A percentile compares a stretch with the other conserved stretches of the same genome.
These are phyloP conservation scores for Ceratocystis papillata DNA, from an alignment of 2,329 filamentous ascomycete species.

Conservation along the genomic window DNA sequence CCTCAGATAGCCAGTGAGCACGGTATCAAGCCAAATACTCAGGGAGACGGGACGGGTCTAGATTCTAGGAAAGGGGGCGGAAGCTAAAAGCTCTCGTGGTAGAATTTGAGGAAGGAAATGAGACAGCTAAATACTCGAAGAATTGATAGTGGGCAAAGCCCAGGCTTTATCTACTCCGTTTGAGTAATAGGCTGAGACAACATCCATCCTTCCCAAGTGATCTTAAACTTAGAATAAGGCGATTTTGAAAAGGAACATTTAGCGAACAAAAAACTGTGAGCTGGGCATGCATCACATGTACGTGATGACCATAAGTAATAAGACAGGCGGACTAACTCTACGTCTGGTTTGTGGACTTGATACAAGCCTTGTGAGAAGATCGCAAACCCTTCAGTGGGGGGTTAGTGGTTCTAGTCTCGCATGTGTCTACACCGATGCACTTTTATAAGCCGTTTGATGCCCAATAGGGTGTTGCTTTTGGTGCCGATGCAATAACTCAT, in stretches of 20 bases:
- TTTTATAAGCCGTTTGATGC: constrained; percentile 9
- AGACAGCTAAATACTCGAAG: background rate
- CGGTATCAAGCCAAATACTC: no score
- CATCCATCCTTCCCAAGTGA: background rate
- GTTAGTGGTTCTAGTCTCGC: background rate
- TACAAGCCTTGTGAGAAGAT: background rate
- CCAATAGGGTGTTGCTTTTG: constrained; percentile 19
- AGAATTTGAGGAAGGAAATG: background rate
- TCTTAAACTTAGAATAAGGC: background rate
- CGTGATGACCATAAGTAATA: constrained; percentile 18
- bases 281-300: constrained; percentile 22
- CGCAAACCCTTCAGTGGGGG: background rate
- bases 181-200: background rate
- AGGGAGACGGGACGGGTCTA: background rate
- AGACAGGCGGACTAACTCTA: constrained; percentile 5
- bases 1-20: background rate
- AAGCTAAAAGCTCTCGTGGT: background rate
- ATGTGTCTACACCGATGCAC: background rate
- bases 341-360: background rate
- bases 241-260: background rate
- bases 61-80: background rate
- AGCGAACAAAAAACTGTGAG: constrained; percentile 12
- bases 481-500: constrained; percentile 20
- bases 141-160: background rate
- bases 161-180: background rate